phyloP scores from a whole-genome alignment of 768 basidiomycete genomes.

The Ramaria sp. region DNA sequence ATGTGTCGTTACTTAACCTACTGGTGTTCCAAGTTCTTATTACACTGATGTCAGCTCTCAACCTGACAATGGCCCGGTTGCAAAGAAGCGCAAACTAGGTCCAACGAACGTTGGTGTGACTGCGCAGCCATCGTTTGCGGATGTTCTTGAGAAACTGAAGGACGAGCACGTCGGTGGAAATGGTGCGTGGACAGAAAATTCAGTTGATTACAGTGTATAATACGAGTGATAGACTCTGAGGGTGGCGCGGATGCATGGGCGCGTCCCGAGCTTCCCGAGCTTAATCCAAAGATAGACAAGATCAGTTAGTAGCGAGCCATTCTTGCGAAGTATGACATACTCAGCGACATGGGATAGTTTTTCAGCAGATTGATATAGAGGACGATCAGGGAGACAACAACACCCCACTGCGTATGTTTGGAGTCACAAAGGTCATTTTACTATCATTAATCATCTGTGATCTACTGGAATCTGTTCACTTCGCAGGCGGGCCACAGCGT shows the following conservation, averaged over 20 bases:
- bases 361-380: conserved; percentile 95
- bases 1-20: conserved; percentile 2
- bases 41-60: conserved; percentile 5
- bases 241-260: conserved; percentile 72
- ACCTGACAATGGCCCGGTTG: conserved; percentile 14
- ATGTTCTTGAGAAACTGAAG: conserved; percentile 52
- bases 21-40: not conserved
- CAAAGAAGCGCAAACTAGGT: conserved; percentile 24
- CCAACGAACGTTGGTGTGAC: conserved; percentile 12
- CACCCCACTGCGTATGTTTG: conserved; percentile 61
- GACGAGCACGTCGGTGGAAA: conserved; percentile 34
- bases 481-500: conserved; percentile 78
- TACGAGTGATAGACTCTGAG: conserved; percentile 40
- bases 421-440: conserved; percentile 70
- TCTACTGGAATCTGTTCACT: not conserved
- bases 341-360: conserved; percentile 37
- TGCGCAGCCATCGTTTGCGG: conserved; percentile 38
- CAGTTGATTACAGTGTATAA: not conserved
- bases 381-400: conserved; percentile 42
- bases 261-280: conserved; percentile 41
- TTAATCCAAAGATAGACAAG: conserved; percentile 51
- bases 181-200: conserved; percentile 24
- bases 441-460: not conserved
- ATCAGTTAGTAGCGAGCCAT: conserved; percentile 40
- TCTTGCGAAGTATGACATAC: not conserved